These are phyloP conservation scores for Aspergillus brasiliensis DNA, from an alignment of 2,329 filamentous ascomycete genomes.

Conservation along the genomic window DNA sequence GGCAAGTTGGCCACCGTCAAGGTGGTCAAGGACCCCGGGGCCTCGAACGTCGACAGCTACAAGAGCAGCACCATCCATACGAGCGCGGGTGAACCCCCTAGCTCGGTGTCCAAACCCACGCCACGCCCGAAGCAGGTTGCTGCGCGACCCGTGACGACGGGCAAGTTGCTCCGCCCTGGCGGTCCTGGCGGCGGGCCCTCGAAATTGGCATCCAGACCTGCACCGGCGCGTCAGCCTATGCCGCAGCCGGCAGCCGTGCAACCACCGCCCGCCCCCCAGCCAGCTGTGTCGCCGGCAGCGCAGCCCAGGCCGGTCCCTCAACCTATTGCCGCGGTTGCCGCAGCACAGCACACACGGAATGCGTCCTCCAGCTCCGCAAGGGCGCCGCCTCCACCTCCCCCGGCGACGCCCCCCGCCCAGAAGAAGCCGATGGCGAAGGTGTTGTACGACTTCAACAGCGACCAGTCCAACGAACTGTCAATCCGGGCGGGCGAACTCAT, in stretches of 20 bases:
- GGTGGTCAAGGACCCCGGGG: slow-evolving; percentile 80
- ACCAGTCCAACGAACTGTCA: slow-evolving; percentile 81
- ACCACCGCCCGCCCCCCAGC: slow-evolving; percentile 32
- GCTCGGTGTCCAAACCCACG: slow-evolving; percentile 78
- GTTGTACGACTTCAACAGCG: slow-evolving; percentile 86
- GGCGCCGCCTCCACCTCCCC: slow-evolving; percentile 68
- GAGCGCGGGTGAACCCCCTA: slow-evolving; percentile 77
- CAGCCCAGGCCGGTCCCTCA: slow-evolving; percentile 53
- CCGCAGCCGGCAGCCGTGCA: slow-evolving; percentile 34
- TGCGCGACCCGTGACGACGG: slow-evolving; percentile 86
- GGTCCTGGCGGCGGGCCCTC: slow-evolving; percentile 81
- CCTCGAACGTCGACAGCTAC: slow-evolving; percentile 72
- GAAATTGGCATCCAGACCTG: slow-evolving; percentile 58
- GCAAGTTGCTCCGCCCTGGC: slow-evolving; percentile 87
- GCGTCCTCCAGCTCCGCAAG: slow-evolving; percentile 61
- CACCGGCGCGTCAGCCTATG: slow-evolving; percentile 40
- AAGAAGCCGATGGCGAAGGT: slow-evolving; percentile 83
- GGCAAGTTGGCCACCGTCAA: slow-evolving; percentile 89
- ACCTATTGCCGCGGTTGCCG: slow-evolving; percentile 36
- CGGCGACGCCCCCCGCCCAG: slow-evolving; percentile 60
- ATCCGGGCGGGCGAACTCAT: slow-evolving; percentile 79
- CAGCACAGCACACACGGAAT: slow-evolving; percentile 50
- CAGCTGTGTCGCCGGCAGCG: slow-evolving; percentile 40
- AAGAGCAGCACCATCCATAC: slow-evolving; percentile 94
- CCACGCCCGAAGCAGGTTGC: slow-evolving; percentile 85